These are phyloP conservation scores for Candida silvicultrix DNA, from an alignment of 805 yeast species.

Conservation along the genomic window DNA sequence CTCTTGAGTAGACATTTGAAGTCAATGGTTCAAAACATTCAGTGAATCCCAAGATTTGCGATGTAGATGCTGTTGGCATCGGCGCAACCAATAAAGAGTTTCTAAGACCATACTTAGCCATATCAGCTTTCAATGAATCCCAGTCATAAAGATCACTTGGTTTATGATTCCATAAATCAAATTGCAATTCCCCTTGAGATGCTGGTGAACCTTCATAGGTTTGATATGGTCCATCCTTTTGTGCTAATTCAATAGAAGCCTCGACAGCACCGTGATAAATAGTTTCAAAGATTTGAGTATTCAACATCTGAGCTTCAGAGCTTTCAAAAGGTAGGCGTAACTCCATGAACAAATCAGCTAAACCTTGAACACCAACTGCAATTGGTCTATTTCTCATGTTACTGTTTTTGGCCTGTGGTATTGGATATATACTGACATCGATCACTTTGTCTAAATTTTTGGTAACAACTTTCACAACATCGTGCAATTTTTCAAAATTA, in stretches of 20 bases:
- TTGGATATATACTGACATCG: conserved; percentile 80
- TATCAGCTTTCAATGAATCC: conserved; percentile 58
- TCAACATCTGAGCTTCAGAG: conserved; percentile 62
- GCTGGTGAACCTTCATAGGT: conserved; percentile 86
- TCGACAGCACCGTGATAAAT: conserved; percentile 91
- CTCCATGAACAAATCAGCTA: conserved; percentile 80
- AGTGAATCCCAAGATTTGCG: conserved; percentile 88
- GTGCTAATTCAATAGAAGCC: conserved; percentile 76
- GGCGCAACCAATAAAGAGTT: conserved; percentile 89
- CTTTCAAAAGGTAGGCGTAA: conserved; percentile 82
- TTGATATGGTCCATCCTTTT: conserved; percentile 60
- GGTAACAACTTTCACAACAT: conserved; percentile 67
- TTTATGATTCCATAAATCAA: conserved; percentile 76
- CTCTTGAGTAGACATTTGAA: conserved; percentile 86
- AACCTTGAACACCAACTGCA: conserved; percentile 93
- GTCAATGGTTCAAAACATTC: conserved; percentile 97
- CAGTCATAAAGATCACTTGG: conserved; percentile 85
- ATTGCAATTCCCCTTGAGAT: conserved; percentile 76
- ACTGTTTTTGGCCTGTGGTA: conserved; percentile 62
- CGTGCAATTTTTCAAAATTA: conserved; percentile 71
- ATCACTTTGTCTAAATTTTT: conserved; percentile 76
- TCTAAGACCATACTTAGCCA: conserved; percentile 65
- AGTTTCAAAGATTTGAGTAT: conserved; percentile 85
- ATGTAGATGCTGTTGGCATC: conserved; percentile 98
- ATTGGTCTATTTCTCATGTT: conserved; percentile 84